These are phyloP conservation scores for Fusarium kyushuense DNA, from an alignment of 2,329 filamentous ascomycete genomes.

Conservation along the genomic window DNA sequence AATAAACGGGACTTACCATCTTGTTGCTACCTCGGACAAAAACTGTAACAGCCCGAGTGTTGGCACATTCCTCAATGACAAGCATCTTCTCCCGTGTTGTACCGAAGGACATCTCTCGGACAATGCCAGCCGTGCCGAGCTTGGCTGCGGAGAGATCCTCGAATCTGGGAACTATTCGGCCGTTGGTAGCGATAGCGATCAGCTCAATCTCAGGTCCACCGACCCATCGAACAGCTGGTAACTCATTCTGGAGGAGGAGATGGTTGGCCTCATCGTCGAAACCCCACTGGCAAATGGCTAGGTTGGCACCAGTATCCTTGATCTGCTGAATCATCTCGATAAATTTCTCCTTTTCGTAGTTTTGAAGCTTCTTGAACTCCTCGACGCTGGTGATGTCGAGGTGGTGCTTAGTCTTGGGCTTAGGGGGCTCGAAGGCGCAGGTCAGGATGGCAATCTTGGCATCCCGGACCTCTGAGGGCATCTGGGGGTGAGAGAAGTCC, in stretches of 20 bases:
- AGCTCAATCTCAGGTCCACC: conserved; percentile 98
- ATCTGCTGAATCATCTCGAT: conserved; percentile 98
- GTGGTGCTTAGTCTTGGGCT: conserved; percentile 99
- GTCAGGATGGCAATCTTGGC: conserved; percentile 98
- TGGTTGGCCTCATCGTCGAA: conserved; percentile 99
- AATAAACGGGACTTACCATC: conserved; percentile 74
- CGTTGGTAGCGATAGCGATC: conserved; percentile 98
- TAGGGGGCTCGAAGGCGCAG: conserved; percentile 97
- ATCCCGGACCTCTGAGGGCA: conserved; percentile 94
- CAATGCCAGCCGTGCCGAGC: conserved; percentile 88
- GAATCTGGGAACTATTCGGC: conserved; percentile 95
- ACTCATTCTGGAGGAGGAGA: conserved; percentile 91
- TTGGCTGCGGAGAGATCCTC: conserved; percentile 93
- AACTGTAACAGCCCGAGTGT: conserved; percentile 94
- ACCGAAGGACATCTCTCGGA: conserved; percentile 95
- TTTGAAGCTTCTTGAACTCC: conserved; percentile 98
- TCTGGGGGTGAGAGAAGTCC: conserved; percentile 99
- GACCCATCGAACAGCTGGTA: conserved; percentile 97
- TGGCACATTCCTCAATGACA: conserved; percentile 98
- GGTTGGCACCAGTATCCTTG: conserved; percentile 95
- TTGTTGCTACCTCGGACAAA: conserved; percentile 99
- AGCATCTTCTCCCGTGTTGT: conserved; percentile 99
- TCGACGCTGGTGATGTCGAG: conserved; percentile 97
- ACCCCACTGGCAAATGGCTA: conserved; percentile 99
- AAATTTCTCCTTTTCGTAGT: conserved; percentile 96